Percentiles rank a stretch among this genome's conserved stretches.
phyloP scores from a whole-genome alignment of 1,284 basidiomycete genomes.

The Rugosomyces carneus region DNA sequence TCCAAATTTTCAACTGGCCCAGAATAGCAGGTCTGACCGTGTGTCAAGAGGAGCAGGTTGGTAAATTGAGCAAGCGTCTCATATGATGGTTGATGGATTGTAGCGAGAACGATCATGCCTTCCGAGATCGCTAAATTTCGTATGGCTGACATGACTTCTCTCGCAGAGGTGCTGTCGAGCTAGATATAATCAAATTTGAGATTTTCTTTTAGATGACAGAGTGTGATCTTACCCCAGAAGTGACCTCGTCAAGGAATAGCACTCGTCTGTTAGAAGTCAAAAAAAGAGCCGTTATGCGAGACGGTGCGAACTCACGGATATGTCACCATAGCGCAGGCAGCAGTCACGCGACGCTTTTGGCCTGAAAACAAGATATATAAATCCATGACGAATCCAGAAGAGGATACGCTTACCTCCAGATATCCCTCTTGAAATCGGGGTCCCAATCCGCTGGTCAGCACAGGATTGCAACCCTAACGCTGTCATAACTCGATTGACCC shows the following conservation, averaged over 20 bases:
- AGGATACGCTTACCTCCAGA: slow-evolving; percentile 35
- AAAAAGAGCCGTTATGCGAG: not conserved
- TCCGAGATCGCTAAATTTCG: slow-evolving; percentile 35
- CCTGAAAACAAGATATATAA: slow-evolving; percentile 26
- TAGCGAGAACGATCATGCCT: slow-evolving; percentile 55
- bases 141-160: slow-evolving; percentile 46
- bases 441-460: slow-evolving; percentile 51
- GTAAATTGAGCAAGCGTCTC: slow-evolving; percentile 55
- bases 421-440: slow-evolving; percentile 52
- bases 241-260: slow-evolving; percentile 60
- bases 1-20: slow-evolving; percentile 40
- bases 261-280: slow-evolving; percentile 33
- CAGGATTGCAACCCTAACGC: slow-evolving; percentile 55
- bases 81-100: slow-evolving; percentile 59
- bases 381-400: not conserved
- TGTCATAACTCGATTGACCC: slow-evolving; percentile 49
- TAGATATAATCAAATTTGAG: slow-evolving; percentile 12
- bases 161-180: slow-evolving; percentile 58
- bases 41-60: slow-evolving; percentile 48
- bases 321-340: slow-evolving; percentile 60
- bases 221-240: slow-evolving; percentile 36
- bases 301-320: slow-evolving; percentile 32
- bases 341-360: slow-evolving; percentile 60
- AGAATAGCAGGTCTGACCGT: slow-evolving; percentile 38
- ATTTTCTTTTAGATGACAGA: not conserved